Percentiles rank a stretch among this genome's conserved stretches.
Conservation (phyloP, 78 protist genomes). For the Acrasis kona region DNA sequence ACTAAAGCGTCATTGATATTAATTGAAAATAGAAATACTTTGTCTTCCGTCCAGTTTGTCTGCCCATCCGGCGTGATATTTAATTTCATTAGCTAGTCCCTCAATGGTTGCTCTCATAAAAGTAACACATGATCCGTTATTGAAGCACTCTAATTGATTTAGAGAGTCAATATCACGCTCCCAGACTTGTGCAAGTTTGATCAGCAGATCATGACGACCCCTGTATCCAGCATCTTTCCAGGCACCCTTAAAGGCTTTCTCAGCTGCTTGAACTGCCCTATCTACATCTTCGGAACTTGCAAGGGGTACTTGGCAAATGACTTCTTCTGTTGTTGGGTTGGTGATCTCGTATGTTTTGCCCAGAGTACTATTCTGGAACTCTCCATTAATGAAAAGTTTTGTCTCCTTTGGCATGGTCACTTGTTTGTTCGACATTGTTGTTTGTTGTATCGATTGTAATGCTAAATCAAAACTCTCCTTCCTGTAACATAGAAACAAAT, state of each 20-base stretch:
- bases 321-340: constrained; percentile 42
- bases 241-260: constrained; percentile 40
- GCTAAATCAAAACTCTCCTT: too few species aligned
- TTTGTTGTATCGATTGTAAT: too few species aligned
- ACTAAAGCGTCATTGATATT: too few species aligned
- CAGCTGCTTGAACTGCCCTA: constrained; percentile 51
- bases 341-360: constrained; percentile 22
- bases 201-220: constrained; percentile 2
- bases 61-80: constrained; percentile 66
- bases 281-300: constrained; percentile 46
- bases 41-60: constrained; percentile 52
- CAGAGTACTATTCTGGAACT: constrained; percentile 8
- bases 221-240: constrained; percentile 10
- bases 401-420: too few species aligned
- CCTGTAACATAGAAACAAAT: too few species aligned
- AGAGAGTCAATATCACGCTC: constrained; percentile 37
- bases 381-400: constrained; percentile 41
- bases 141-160: constrained; percentile 34
- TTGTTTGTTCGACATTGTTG: too few species aligned
- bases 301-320: constrained; percentile 23
- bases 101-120: constrained; percentile 28
- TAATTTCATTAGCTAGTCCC: constrained; percentile 3
- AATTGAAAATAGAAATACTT: too few species aligned
- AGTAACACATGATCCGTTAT: constrained; percentile 44
- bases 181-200: constrained; percentile 42